Base-by-base conservation (phyloP, 768 basidiomycete genomes). In the Tylopilus sp. region DNA sequence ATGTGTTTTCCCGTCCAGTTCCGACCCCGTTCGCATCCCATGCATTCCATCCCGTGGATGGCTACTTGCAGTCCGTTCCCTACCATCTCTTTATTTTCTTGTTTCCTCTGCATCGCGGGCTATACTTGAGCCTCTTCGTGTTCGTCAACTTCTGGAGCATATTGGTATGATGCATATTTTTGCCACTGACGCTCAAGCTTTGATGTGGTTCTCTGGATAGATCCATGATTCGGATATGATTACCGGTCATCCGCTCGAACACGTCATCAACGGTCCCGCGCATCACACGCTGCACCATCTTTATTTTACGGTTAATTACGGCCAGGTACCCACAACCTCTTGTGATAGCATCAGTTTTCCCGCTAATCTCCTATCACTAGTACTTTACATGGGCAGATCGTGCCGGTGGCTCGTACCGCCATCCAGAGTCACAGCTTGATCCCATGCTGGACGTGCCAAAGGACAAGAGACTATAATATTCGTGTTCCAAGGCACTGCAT, bases 221-320 rank as follows among this genome's bases (percentile, higher is more conserved):
- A 99, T 99, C 59, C 95, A 99, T 66, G 97, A 99, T 70, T 95
- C 92, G 4, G 97, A 98, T 74, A 98, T 99, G 95, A 83, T 98
- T 63, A 91, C 91, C 25, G 95, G 88, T 3, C 87, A 91, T 66
- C 74, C 84, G 4, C 79, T 97, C 5, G 95, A 98, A 72, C 84
- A 78, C 52, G 71, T 89, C 66, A 94, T 99, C 72, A 99, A 98
- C 71, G 94, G 93, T n/a, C 95, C 97, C 3, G 92, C 95, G 2
- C 97, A 99, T 61, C 97, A 99, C 68, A 98, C 95, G 0, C 76
- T 98, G 39, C 95, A 98, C 67, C 97, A 98, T 64, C 73, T 99
- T 20, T 95, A 95, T 75, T 98, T 98, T 74, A 97, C 88, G 39
- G 88, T 89, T 59, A 98, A 98, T 75, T 95, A 93, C 69, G 94